Conservation (phyloP, 2,329 filamentous ascomycete genomes). For the Aspergillus arachidicola region DNA sequence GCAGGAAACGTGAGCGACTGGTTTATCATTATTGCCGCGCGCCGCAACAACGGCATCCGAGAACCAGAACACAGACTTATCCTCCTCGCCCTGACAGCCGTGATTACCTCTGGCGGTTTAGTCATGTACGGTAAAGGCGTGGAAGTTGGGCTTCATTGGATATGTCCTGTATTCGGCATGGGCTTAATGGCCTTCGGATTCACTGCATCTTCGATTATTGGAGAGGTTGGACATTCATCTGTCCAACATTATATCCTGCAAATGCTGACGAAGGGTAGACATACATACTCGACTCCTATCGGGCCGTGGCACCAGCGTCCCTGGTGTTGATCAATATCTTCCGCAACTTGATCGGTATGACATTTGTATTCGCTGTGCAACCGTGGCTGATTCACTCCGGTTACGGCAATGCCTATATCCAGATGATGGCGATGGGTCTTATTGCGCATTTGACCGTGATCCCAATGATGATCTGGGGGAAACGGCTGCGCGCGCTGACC, state of each 20-base stretch:
- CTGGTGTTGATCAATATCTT: slow-evolving; percentile 5
- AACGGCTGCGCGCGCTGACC: background rate
- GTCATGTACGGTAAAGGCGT: slow-evolving; percentile 7
- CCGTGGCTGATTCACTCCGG: background rate
- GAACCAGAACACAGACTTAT: slow-evolving; percentile 31
- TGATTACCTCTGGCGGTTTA: background rate
- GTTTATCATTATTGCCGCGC: slow-evolving; percentile 25
- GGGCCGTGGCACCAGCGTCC: background rate
- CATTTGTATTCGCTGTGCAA: background rate
- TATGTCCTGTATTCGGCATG: background rate
- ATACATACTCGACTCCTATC: slow-evolving; percentile 4
- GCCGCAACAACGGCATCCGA: slow-evolving; percentile 27
- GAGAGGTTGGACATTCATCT: background rate
- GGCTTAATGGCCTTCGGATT: slow-evolving; percentile 8
- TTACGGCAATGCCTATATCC: background rate
- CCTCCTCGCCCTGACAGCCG: slow-evolving; percentile 12
- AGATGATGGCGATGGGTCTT: background rate
- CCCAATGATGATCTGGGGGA: background rate
- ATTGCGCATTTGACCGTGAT: background rate
- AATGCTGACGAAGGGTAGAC: background rate
- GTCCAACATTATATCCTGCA: background rate
- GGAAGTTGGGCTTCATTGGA: background rate
- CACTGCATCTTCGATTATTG: slow-evolving; percentile 5
- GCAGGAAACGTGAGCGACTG: slow-evolving; percentile 28
- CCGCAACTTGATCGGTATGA: slow-evolving; percentile 6